phyloP scores from a whole-genome alignment of 805 yeast species.

The Zygosaccharomyces siamensis region DNA sequence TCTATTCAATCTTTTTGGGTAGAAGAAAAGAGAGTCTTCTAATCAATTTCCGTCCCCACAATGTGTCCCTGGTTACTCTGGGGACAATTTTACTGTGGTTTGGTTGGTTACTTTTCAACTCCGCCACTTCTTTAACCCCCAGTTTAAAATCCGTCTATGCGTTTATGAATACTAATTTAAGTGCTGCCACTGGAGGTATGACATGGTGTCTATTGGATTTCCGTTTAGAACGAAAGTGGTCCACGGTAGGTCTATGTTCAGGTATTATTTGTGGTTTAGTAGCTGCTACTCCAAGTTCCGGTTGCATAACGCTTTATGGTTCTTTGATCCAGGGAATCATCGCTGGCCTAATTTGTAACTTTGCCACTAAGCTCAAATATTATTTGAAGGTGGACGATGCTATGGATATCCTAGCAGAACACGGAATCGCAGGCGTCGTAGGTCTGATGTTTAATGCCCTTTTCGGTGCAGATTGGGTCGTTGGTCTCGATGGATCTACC shows the following conservation, averaged over 20 bases:
- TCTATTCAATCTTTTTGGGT: conserved; percentile 74
- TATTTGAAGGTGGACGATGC: conserved; percentile 83
- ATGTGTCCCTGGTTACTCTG: conserved; percentile 82
- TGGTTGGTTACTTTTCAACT: conserved; percentile 96
- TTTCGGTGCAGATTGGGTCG: conserved; percentile 81
- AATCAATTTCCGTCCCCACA: conserved; percentile 91
- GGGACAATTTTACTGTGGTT: conserved; percentile 87
- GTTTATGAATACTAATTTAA: conserved; percentile 83
- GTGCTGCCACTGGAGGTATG: conserved; percentile 87
- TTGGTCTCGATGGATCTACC: conserved; percentile 85
- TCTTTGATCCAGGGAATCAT: conserved; percentile 78
- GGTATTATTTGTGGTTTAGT: conserved; percentile 94
- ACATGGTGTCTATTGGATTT: conserved; percentile 90
- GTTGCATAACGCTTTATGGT: conserved; percentile 87
- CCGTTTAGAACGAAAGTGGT: conserved; percentile 84
- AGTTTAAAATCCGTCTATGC: conserved; percentile 81
- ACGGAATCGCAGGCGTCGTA: conserved; percentile 91
- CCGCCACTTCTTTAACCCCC: conserved; percentile 81
- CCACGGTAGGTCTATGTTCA: conserved; percentile 91
- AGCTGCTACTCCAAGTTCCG: conserved; percentile 95
- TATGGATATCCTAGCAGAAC: conserved; percentile 95
- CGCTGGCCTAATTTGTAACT: conserved; percentile 82
- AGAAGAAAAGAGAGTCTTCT: conserved; percentile 68
- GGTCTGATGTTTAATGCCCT: conserved; percentile 87
- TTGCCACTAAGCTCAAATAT: conserved; percentile 82